These are phyloP conservation scores for Tylopilus balloui DNA, from an alignment of 768 basidiomycete genomes.

Conservation along the genomic window DNA sequence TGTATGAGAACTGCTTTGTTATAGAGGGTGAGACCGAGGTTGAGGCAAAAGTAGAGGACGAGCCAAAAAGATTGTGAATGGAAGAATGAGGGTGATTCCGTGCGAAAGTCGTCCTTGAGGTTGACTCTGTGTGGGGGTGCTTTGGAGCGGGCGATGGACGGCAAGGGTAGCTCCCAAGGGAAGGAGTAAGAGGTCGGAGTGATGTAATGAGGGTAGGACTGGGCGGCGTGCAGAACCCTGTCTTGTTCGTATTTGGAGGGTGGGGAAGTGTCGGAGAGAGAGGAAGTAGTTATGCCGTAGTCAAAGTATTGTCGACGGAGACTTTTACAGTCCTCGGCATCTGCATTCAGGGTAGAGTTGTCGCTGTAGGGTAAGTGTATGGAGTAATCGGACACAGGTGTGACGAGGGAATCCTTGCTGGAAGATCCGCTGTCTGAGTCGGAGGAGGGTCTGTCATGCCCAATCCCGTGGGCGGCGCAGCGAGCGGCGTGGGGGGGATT, in stretches of 20 bases:
- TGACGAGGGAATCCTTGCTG: conserved; percentile 1
- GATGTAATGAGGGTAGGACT: conserved; percentile 1
- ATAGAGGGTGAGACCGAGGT: conserved; percentile 87
- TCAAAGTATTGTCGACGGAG: conserved; percentile 23
- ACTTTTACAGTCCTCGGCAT: conserved; percentile 16
- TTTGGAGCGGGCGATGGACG: conserved; percentile 7
- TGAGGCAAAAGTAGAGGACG: conserved; percentile 80
- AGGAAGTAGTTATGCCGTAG: conserved; percentile 10
- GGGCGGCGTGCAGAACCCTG: not conserved
- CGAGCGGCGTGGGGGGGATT: too few relatives aligned
- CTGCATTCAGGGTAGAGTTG: not conserved
- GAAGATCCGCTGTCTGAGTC: conserved; percentile 17
- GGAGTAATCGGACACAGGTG: not conserved
- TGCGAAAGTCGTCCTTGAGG: not conserved
- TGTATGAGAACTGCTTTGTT: conserved; percentile 90
- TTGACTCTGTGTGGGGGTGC: not conserved
- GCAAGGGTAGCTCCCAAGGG: conserved; percentile 20
- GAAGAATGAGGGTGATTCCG: conserved; percentile 19
- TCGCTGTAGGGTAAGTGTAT: conserved; percentile 4
- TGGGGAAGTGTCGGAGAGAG: conserved; percentile 1
- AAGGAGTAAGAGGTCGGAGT: conserved; percentile 10
- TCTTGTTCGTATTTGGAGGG: conserved; percentile 6
- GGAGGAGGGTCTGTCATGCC: not conserved
- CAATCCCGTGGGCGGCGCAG: not conserved
- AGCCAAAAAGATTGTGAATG: conserved; percentile 56